Evolutionary conservation across 306 rosid species (phyloP), one percentile per base, ranked within the genome.

Genomic region (Biancaea sappan): DNA sequence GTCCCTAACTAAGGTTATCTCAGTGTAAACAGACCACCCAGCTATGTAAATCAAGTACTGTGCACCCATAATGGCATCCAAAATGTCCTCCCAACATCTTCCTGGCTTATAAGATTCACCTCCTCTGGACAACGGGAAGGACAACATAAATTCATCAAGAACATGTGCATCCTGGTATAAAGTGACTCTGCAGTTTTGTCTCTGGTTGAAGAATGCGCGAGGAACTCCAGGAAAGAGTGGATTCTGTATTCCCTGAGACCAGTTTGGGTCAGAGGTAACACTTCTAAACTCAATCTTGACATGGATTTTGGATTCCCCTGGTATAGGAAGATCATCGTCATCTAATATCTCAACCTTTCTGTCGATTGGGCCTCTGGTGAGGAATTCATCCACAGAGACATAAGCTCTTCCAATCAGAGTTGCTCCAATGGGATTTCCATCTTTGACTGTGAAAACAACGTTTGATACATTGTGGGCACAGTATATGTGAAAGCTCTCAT

Each of bases 141-240:
- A 26, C 1, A 86, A 72, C 8, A 21, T 18, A 4, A 69, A 75
- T 18, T 71, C 54, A 16, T 50, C 28, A 3, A 64, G 71, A 8
- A 80, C 83, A 68, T 94, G 96, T 6, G 95, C 96, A 76, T 91
- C 99, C 75, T 91, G 96, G 82, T 94, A 94, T 1, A 91, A 80
- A 13, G 96, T 84, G 32, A 92, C 88, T 35, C 4, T 75, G 56
- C 96, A 91, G 66, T 91, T 89, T 41, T 76, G 62, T 80, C 93
- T 88, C 65, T 87, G 95, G 18, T 54, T 78, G 47, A 94, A 92
- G 80, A 91, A 94, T 16, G 94, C 69, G 24, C 73, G 40, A 44
- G 87, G 93, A 65, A 90, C 95, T 6, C 96, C 96, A 0, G 15
- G 14, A 74, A 77, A 91, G 8, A 35, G 8, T 1, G 86, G 78